A percentile compares a stretch with the other conserved stretches of the same genome.
These are phyloP conservation scores for Nicotiana rustica DNA, from an alignment of 305 asterid genomes.

Conservation along the genomic window DNA sequence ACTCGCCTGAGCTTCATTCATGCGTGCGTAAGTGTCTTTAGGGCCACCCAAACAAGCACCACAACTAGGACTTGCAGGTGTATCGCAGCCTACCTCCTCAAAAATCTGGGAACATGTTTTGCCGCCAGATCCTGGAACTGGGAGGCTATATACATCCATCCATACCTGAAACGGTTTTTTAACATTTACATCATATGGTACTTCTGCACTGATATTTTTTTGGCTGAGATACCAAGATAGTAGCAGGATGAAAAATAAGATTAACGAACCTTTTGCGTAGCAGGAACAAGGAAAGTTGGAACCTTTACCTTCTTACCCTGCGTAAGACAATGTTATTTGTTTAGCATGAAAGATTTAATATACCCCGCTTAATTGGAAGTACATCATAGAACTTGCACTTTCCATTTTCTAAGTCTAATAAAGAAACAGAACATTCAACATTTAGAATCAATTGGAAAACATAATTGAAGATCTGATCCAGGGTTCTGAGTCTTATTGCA, in stretches of 20 bases:
- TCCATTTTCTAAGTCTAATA: not conserved
- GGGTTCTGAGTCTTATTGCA: not conserved
- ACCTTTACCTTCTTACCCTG: slow-evolving; percentile 95
- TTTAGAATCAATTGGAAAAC: not conserved
- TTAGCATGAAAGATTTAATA: not conserved
- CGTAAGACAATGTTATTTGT: slow-evolving; percentile 30
- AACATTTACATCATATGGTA: slow-evolving; percentile 1
- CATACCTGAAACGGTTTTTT: slow-evolving; percentile 60
- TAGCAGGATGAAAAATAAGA: not conserved
- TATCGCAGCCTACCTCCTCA: slow-evolving; percentile 99
- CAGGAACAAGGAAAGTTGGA: slow-evolving; percentile 95
- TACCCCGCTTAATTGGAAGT: not conserved
- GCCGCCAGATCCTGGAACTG: slow-evolving; percentile 90
- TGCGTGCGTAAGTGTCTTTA: slow-evolving; percentile 87
- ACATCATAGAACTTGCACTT: not conserved
- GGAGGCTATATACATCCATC: slow-evolving; percentile 86
- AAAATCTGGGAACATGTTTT: slow-evolving; percentile 93
- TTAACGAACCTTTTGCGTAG: slow-evolving; percentile 83
- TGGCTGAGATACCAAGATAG: not conserved
- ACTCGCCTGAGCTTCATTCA: slow-evolving; percentile 90
- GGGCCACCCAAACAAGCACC: slow-evolving; percentile 98
- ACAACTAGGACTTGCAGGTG: slow-evolving; percentile 93
- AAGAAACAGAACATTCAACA: not conserved
- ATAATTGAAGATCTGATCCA: not conserved
- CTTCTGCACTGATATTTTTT: not conserved